A percentile compares a stretch with the other conserved stretches of the same genome.
phyloP scores from a whole-genome alignment of 2,329 filamentous ascomycete species.

The Aaosphaeria pasadenensis region DNA sequence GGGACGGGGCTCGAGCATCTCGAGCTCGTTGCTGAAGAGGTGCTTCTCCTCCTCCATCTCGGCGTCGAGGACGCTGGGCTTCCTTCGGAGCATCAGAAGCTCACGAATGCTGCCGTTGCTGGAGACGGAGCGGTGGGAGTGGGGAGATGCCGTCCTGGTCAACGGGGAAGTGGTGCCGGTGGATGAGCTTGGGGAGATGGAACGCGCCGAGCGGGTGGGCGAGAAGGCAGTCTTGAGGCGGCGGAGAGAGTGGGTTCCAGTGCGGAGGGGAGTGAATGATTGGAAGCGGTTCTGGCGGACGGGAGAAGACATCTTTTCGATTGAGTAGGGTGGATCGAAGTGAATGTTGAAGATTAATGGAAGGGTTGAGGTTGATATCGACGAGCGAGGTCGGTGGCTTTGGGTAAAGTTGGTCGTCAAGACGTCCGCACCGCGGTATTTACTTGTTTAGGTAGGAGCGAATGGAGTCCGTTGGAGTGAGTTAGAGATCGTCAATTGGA shows the following conservation, averaged over 20 bases:
- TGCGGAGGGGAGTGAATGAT: constrained; percentile 34
- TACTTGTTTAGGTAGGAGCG: not conserved
- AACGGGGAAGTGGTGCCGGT: constrained; percentile 27
- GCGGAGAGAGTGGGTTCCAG: constrained; percentile 23
- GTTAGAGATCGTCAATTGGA: not conserved
- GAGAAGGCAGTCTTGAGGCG: constrained; percentile 34
- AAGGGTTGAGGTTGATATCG: not conserved
- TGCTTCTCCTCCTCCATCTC: constrained; percentile 35
- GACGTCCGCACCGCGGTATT: too few species aligned
- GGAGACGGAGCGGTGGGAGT: constrained; percentile 20
- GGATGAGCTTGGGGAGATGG: constrained; percentile 18
- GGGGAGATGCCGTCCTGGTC: constrained; percentile 26
- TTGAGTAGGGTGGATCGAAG: not conserved
- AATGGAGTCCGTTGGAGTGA: not conserved
- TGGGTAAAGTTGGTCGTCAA: too few species aligned
- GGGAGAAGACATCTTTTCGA: constrained; percentile 23
- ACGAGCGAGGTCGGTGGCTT: constrained; percentile 4
- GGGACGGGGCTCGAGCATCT: constrained; percentile 33
- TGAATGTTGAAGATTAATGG: too few species aligned
- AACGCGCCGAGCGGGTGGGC: constrained; percentile 29
- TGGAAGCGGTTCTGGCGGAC: constrained; percentile 38
- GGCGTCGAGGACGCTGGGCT: constrained; percentile 31
- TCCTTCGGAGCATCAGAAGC: constrained; percentile 29
- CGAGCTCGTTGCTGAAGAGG: constrained; percentile 26
- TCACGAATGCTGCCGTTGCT: constrained; percentile 23